These are phyloP conservation scores for Gossypium stocksii DNA, from an alignment of 345 rosid species.

Conservation along the genomic window DNA sequence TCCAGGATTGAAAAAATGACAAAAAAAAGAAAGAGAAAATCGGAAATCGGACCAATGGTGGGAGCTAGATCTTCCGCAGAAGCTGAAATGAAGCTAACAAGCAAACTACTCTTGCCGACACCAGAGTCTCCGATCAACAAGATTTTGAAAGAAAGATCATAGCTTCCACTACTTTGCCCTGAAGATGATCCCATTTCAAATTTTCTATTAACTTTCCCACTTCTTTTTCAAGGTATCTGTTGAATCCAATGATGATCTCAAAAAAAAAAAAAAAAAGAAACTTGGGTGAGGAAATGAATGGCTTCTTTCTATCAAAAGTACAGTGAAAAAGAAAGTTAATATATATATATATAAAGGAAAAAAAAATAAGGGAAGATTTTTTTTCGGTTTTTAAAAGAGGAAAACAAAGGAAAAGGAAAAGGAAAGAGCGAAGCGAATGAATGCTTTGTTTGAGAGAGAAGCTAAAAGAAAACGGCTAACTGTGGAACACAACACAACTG, in stretches of 20 bases:
- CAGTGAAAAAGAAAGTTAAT: slow-evolving; percentile 27
- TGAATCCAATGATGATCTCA: slow-evolving; percentile 28
- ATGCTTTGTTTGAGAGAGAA: slow-evolving; percentile 28
- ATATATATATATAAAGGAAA: slow-evolving; percentile 7
- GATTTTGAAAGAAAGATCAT: slow-evolving; percentile 94
- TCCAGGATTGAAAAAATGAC: neutral
- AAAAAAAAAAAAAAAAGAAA: neutral
- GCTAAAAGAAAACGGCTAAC: slow-evolving; percentile 50
- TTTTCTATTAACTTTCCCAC: neutral
- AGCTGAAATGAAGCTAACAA: slow-evolving; percentile 86
- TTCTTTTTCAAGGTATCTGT: slow-evolving; percentile 15
- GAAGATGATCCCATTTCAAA: slow-evolving; percentile 74
- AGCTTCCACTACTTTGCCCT: slow-evolving; percentile 51
- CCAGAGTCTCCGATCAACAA: slow-evolving; percentile 94
- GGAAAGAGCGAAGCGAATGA: slow-evolving; percentile 35
- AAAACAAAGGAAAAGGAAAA: neutral
- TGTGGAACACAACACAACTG: slow-evolving; percentile 20
- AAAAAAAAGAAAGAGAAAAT: neutral
- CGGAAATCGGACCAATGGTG: slow-evolving; percentile 57
- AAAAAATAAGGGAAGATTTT: slow-evolving; percentile 2
- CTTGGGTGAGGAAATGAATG: slow-evolving; percentile 7
- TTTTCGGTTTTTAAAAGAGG: neutral
- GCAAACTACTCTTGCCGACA: slow-evolving; percentile 96
- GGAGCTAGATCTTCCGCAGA: slow-evolving; percentile 76
- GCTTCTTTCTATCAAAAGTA: slow-evolving; percentile 22